These are phyloP conservation scores for Blastomyces emzantsi DNA, from an alignment of 2,329 filamentous ascomycete species.

Conservation along the genomic window DNA sequence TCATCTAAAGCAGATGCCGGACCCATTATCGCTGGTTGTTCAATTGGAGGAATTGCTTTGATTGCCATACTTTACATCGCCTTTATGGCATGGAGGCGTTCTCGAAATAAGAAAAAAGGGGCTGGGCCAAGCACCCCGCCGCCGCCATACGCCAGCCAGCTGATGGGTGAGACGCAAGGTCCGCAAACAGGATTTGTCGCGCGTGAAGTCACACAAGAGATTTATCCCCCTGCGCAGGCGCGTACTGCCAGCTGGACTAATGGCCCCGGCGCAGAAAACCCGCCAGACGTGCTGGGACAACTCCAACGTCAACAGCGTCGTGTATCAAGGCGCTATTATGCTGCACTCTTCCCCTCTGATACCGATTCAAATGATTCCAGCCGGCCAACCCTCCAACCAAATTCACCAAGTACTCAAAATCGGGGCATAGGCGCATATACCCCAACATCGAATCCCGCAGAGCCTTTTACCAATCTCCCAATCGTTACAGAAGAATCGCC, in stretches of 20 bases:
- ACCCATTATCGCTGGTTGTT: conserved; percentile 15
- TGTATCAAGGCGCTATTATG: conserved; percentile 9
- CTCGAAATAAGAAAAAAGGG: conserved; percentile 9
- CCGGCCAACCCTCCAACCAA: neutral
- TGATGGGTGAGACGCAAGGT: neutral
- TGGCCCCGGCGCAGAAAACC: neutral
- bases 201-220: neutral
- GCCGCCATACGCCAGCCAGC: conserved; percentile 5
- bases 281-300: neutral
- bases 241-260: neutral
- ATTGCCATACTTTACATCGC: conserved; percentile 13
- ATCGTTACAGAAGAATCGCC: conserved; percentile 3
- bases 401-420: neutral
- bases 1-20: conserved; percentile 8
- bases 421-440: neutral
- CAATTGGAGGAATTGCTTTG: conserved; percentile 15
- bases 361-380: neutral
- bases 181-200: neutral
- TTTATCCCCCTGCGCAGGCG: neutral
- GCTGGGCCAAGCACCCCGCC: conserved; percentile 3
- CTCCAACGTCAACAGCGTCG: neutral
- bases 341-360: conserved; percentile 3
- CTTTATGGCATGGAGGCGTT: conserved; percentile 15
- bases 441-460: neutral
- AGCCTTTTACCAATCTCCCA: neutral